Evolutionary conservation across 108 stramenopile genomes (phyloP).

Genomic region (Schizochytrium sp.): DNA sequence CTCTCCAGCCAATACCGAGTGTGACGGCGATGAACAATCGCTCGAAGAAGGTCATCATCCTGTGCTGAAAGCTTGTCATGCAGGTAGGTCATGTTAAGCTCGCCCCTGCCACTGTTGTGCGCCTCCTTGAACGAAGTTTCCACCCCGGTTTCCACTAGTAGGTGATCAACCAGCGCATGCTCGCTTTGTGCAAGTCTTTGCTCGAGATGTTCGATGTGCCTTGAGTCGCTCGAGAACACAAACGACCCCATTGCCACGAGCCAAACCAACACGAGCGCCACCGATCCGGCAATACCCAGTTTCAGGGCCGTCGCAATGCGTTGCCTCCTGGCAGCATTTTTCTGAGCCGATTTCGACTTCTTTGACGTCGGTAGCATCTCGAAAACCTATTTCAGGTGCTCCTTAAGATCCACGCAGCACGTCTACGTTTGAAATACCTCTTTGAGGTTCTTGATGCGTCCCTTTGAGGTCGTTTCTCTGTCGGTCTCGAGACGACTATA

Average conservation of each 20-base stretch:
- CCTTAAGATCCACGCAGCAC: background rate
- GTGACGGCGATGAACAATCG: conserved; percentile 15
- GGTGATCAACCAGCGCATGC: background rate
- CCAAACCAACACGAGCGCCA: background rate
- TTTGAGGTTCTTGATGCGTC: no score
- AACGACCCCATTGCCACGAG: background rate
- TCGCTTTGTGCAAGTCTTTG: conserved; percentile 15
- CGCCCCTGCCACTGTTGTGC: background rate
- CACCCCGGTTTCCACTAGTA: conserved; percentile 13
- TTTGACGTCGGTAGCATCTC: background rate
- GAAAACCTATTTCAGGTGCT: background rate
- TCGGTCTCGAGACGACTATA: no score
- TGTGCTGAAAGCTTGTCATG: conserved; percentile 5
- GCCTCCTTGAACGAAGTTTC: background rate
- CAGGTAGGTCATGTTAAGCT: conserved; percentile 41
- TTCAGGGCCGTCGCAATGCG: background rate
- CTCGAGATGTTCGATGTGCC: background rate
- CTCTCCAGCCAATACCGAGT: conserved; percentile 50
- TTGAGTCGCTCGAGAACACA: background rate
- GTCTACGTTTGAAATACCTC: background rate
- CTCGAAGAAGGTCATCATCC: conserved; percentile 27
- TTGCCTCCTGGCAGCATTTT: background rate
- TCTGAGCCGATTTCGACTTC: background rate
- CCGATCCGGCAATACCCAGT: background rate
- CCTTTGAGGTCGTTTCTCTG: no score